Base-by-base conservation (phyloP, 192 early-diverging fungal species). In the Cladochytrium replicatum region DNA sequence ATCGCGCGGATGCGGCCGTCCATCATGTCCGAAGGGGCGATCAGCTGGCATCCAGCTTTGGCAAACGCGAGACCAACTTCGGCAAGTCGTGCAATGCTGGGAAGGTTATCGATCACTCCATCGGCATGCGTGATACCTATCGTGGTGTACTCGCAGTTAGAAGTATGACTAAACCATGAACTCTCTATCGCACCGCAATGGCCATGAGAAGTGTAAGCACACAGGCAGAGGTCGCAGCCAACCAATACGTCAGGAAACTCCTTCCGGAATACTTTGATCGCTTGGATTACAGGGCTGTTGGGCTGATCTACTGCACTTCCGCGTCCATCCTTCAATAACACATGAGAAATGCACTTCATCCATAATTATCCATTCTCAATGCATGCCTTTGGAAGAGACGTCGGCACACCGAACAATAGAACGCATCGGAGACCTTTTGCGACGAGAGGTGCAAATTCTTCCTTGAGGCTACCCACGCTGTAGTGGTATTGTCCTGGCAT, bases 11-110 rank as follows among this genome's bases (percentile, higher is more conserved):
- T 86, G 46, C 95, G 80, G 30, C 87, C 87, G 41, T 94, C 95
- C 93, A 95, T 97, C 94, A 97, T 97, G 60, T 97, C 93, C 9
- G 86, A 89, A 6, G 93, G 93, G 2, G 91, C 83, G 3, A 97
- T 85, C 51, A 81, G 74, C 30, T 88, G 81, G 32, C 85, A 81
- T 31, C 92, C 95, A 2, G 92, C 92, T 45, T 82, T 73, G 13
- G 91, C 92, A 69, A 93, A 99, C 39, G 67, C 75, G 29, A 91
- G 64, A 6, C 88, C 80, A 2, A 96, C 86, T 49, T 89, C 77
- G 0, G 86, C 89, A 29, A 99, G 42, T 6, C 93, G 74, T 38
- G 80, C 57, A 41, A 90, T 85, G 37, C 80, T 85, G 6, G 66
- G 65, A 4, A 63, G 56, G 67, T 99, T 95, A 67, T 96, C 68